These are phyloP conservation scores for Orbilia brochopaga DNA, from an alignment of 2,329 filamentous ascomycete genomes.

Conservation along the genomic window DNA sequence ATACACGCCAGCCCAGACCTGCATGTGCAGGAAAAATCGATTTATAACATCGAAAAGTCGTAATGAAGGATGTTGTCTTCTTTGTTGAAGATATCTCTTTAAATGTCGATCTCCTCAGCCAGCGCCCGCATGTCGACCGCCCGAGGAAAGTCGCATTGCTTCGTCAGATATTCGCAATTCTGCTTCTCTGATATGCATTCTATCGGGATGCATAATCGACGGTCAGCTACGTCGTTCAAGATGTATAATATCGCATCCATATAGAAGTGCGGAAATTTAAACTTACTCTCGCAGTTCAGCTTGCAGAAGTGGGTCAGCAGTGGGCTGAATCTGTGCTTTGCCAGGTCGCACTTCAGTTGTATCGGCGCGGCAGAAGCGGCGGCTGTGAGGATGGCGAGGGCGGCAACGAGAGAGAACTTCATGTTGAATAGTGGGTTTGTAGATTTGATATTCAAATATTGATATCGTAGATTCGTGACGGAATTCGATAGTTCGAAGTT, in stretches of 20 bases:
- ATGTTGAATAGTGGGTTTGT: not conserved
- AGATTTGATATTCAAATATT: too few species aligned
- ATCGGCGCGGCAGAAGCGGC: too few species aligned
- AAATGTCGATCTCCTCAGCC: not conserved
- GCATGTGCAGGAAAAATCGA: too few species aligned
- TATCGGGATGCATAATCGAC: not conserved
- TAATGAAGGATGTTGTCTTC: not conserved
- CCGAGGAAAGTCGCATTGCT: not conserved
- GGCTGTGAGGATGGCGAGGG: too few species aligned
- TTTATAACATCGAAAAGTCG: too few species aligned
- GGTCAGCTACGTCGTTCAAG: not conserved
- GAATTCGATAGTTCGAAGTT: too few species aligned
- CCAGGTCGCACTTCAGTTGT: not conserved
- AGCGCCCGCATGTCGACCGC: not conserved
- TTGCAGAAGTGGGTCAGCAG: not conserved
- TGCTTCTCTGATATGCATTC: not conserved
- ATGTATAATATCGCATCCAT: not conserved
- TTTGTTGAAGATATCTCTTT: not conserved
- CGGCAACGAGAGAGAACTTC: constrained; percentile 3
- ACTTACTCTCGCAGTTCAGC: constrained; percentile 1
- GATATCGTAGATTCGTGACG: too few species aligned
- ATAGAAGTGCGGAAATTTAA: not conserved
- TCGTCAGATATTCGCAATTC: not conserved
- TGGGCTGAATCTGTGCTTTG: not conserved
- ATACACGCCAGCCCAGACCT: too few species aligned